Conservation (phyloP, 1,284 basidiomycete genomes). For the Cryptococcus floricola region DNA sequence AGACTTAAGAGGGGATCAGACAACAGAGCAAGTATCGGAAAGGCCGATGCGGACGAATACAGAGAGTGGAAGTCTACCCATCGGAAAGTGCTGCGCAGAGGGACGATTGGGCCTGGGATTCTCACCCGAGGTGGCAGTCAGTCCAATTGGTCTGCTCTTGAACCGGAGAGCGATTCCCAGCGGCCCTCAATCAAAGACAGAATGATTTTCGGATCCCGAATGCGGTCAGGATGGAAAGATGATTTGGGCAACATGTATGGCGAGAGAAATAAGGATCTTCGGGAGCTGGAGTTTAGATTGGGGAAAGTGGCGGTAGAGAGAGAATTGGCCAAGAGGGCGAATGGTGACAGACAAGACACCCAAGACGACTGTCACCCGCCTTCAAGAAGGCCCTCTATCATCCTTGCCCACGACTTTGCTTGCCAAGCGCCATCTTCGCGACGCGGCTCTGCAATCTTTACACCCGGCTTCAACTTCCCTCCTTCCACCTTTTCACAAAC, state of each 20-base stretch:
- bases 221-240: constrained; percentile 2
- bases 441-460: constrained; percentile 19
- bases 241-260: constrained; percentile 6
- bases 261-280: constrained; percentile 30
- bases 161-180: not conserved
- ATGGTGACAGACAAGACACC: too few species aligned
- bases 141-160: constrained; percentile 34
- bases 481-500: constrained; percentile 5
- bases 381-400: too few species aligned
- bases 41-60: constrained; percentile 26
- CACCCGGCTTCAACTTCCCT: constrained; percentile 33
- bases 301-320: constrained; percentile 33
- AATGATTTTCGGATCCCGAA: not conserved
- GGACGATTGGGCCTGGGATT: constrained; percentile 25
- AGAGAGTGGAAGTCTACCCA: constrained; percentile 29
- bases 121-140: constrained; percentile 27
- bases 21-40: not conserved
- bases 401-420: not conserved
- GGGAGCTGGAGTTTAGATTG: constrained; percentile 41
- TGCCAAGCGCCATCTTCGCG: not conserved
- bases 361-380: too few species aligned
- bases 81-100: constrained; percentile 21
- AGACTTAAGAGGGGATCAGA: not conserved
- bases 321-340: constrained; percentile 30
- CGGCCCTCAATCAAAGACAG: not conserved